A percentile compares a stretch with the other conserved stretches of the same genome.
Conservation (phyloP, 371 early-diverging fungal genomes). For the Coemansia sp. region DNA sequence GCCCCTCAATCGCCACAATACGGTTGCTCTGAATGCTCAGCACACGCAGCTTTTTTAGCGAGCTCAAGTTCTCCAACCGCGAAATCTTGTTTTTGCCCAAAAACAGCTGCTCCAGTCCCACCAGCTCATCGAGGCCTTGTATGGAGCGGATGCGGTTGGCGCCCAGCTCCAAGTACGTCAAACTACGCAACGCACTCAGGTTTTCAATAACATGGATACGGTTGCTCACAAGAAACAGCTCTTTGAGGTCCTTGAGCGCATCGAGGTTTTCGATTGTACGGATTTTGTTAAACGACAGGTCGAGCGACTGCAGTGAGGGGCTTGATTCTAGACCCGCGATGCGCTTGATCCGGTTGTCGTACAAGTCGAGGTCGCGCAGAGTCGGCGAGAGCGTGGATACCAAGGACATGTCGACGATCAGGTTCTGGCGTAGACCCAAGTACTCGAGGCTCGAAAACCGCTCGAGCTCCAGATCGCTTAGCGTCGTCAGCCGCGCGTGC, state of each 20-base stretch:
- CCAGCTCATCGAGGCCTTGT: conserved; percentile 78
- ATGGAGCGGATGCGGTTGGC: conserved; percentile 90
- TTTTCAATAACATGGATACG: conserved; percentile 77
- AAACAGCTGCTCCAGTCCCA: conserved; percentile 84
- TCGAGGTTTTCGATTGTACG: conserved; percentile 68
- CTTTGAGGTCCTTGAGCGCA: conserved; percentile 58
- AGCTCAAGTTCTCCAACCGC: conserved; percentile 58
- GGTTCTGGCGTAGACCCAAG: conserved; percentile 88
- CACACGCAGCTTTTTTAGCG: conserved; percentile 65
- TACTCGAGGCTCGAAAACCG: conserved; percentile 60
- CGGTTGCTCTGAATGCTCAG: conserved; percentile 90
- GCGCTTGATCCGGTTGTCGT: conserved; percentile 88
- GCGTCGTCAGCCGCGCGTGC: conserved; percentile 69
- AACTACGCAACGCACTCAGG: conserved; percentile 61
- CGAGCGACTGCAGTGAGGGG: conserved; percentile 70
- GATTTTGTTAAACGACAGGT: conserved; percentile 92
- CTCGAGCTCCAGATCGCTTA: conserved; percentile 62
- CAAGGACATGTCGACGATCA: conserved; percentile 71
- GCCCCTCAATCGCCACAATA: conserved; percentile 69
- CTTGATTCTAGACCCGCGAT: conserved; percentile 69
- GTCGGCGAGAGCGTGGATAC: conserved; percentile 52
- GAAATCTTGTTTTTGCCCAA: conserved; percentile 97
- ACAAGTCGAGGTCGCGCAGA: conserved; percentile 84
- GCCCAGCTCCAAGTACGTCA: conserved; percentile 89
- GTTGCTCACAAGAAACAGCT: conserved; percentile 84